A percentile compares a stretch with the other conserved stretches of the same genome.
These are phyloP conservation scores for Babesia sp. DNA, from an alignment of 169 alveolate species.

Conservation along the genomic window DNA sequence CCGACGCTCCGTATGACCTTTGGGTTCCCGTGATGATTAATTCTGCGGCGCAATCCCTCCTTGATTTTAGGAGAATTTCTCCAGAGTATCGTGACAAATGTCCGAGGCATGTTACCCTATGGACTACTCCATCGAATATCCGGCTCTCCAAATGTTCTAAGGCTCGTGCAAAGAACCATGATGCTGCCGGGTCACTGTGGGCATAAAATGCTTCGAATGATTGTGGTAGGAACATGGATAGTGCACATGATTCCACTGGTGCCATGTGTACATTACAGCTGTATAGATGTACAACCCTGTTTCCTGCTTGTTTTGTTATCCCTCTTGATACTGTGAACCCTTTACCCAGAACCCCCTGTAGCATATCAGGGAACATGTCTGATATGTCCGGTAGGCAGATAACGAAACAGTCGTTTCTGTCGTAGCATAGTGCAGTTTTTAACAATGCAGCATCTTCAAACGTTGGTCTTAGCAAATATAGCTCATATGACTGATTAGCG, in stretches of 20 bases:
- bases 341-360: slow-evolving; percentile 43
- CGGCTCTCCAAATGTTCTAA: slow-evolving; percentile 46
- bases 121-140: slow-evolving; percentile 44
- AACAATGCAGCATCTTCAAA: slow-evolving; percentile 27
- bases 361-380: slow-evolving; percentile 62
- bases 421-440: slow-evolving; percentile 12
- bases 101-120: slow-evolving; percentile 49
- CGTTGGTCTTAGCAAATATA: slow-evolving; percentile 54
- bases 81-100: slow-evolving; percentile 17
- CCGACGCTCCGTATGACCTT: slow-evolving; percentile 1
- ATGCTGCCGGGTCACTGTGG: slow-evolving; percentile 61
- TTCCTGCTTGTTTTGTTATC: slow-evolving; percentile 22
- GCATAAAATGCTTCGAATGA: slow-evolving; percentile 37
- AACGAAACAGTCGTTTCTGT: slow-evolving; percentile 33
- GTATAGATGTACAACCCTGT: slow-evolving; percentile 40
- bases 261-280: slow-evolving; percentile 55
- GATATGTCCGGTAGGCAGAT: slow-evolving; percentile 56
- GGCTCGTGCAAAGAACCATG: slow-evolving; percentile 66
- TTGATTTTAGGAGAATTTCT: slow-evolving; percentile 35
- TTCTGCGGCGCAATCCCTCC: slow-evolving; percentile 57
- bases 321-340: slow-evolving; percentile 40
- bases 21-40: slow-evolving; percentile 41
- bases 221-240: slow-evolving; percentile 48
- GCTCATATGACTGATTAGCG: neutral
- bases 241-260: slow-evolving; percentile 51